Evolutionary conservation across 176 grass and related monocot genomes (phyloP).

Genomic region (Areca catechu): DNA sequence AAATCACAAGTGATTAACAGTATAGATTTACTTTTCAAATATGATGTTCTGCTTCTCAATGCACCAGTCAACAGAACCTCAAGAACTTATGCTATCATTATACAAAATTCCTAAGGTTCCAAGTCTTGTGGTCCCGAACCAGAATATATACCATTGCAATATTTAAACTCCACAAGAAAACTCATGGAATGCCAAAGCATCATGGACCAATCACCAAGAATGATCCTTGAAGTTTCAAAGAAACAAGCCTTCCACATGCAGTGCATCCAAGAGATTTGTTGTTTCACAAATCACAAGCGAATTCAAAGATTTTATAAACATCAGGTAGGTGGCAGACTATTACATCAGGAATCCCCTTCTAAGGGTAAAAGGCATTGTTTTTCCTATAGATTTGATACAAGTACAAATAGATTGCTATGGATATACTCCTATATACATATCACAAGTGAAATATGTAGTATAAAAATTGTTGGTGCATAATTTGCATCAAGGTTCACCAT

Average conservation of each 20-base stretch:
- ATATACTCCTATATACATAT: not conserved
- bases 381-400: not conserved
- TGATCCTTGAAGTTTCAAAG: not conserved
- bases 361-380: not conserved
- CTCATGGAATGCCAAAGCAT: too few relatives aligned
- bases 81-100: conserved; percentile 7
- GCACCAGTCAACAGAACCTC: conserved; percentile 21
- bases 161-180: too few relatives aligned
- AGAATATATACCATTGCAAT: not conserved
- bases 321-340: not conserved
- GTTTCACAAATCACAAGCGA: not conserved
- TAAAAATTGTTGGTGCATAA: conserved; percentile 12
- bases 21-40: conserved; percentile 32
- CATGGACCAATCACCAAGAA: not conserved
- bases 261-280: not conserved
- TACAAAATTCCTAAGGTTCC: conserved; percentile 15
- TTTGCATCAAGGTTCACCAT: not conserved
- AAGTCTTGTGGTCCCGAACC: not conserved
- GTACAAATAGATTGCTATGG: not conserved
- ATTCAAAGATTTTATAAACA: not conserved
- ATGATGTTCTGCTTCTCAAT: conserved; percentile 25
- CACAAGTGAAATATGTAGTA: not conserved
- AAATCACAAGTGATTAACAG: conserved; percentile 19
- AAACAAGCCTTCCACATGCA: conserved; percentile 1
- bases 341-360: not conserved